Percentiles rank a stretch among this genome's conserved stretches.
Conservation (phyloP, 805 yeast species). For the Lachancea sp. region DNA sequence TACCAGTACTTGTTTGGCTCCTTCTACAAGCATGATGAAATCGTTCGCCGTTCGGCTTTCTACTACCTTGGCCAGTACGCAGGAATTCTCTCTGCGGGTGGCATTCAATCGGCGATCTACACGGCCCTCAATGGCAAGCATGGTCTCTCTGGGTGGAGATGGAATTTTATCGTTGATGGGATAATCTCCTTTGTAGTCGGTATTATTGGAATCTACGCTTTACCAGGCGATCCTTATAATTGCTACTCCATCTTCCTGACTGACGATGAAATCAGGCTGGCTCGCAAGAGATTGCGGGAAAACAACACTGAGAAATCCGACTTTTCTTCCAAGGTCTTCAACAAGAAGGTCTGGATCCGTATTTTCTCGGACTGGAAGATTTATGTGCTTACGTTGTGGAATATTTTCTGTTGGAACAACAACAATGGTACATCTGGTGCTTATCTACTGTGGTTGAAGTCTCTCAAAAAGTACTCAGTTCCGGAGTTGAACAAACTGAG, state of each 20-base stretch:
- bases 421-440: conserved; percentile 47
- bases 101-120: conserved; percentile 52
- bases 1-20: conserved; percentile 53
- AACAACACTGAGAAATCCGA: conserved; percentile 31
- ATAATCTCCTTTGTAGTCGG: conserved; percentile 53
- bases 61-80: conserved; percentile 58
- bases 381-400: conserved; percentile 46
- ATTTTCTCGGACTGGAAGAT: conserved; percentile 53
- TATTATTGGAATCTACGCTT: conserved; percentile 44
- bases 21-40: conserved; percentile 51
- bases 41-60: conserved; percentile 55
- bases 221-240: conserved; percentile 63
- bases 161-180: conserved; percentile 67
- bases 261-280: conserved; percentile 50
- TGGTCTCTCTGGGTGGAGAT: conserved; percentile 63
- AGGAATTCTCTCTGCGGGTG: conserved; percentile 57
- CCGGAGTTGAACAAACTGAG: conserved; percentile 43
- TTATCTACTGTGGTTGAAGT: conserved; percentile 53
- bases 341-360: conserved; percentile 44
- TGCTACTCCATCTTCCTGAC: conserved; percentile 48
- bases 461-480: conserved; percentile 37
- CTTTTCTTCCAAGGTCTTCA: conserved; percentile 33
- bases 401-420: conserved; percentile 53
- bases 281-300: conserved; percentile 39
- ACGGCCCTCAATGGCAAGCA: conserved; percentile 40